Base-by-base conservation (phyloP, 305 asterid species). In the Fraxinus paxiana region DNA sequence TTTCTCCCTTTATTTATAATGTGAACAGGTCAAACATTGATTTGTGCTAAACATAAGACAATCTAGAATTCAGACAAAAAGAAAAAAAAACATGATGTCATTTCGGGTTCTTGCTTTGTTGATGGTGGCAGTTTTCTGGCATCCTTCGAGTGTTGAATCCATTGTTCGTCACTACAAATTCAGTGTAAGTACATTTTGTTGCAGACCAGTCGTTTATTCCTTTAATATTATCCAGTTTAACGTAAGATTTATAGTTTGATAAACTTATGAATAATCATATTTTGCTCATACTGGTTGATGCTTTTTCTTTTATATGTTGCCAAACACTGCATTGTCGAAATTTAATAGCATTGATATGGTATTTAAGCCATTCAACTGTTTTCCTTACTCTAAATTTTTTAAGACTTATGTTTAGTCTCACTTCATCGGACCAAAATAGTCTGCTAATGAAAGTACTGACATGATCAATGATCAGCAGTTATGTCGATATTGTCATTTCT, bases 111-210 rank as follows among this genome's bases (percentile, higher is more conserved):
- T 71, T 43, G 80, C 87, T 59, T 56, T 86, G 34, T 18, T 88
- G 24, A 84, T 90, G 1, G 43, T 87, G 48, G 85, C 84, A 6
- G 76, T 81, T 48, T 48, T 84, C 61, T 51, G 17, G 41, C 80
- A 76, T 74, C 81, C 87, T 0, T 2, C 70, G 1, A 63, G 73
- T 12, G 91, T 85, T 18, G 86, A 86, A 61, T 84, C 94, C 1
- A 33, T 48, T 30, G 84, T 81, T 79, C 93, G 92, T 35, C 93
- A 80, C 82, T 90, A 89, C 88, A 84, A 87, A 79, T 92, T 92
- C 86, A 78, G 61, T 30, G 96, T 90, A 85, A 82, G 96, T 78
- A 38, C 67, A 63, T 15, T 75, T 8, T 51, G 7, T 35, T 61
- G 75, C 43, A 76, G 84, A 20, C 71, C 71, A 0, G 2, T 61